phyloP scores from a whole-genome alignment of 805 yeast genomes.

The Metschnikowia amazonensis region DNA sequence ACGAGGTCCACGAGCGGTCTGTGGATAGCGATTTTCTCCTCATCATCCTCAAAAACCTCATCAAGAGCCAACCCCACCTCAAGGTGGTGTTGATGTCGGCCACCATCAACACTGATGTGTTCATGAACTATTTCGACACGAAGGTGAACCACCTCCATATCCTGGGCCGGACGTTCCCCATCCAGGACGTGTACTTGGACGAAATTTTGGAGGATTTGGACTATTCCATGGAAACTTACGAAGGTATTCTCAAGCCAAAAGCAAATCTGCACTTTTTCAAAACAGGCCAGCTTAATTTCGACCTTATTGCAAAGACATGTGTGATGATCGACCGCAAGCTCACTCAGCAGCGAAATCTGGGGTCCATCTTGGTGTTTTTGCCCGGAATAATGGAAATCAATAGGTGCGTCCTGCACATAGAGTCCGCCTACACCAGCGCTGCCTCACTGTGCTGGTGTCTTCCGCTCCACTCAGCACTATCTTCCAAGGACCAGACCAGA shows the following conservation, averaged over 20 bases:
- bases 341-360: conserved; percentile 39
- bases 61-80: conserved; percentile 48
- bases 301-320: conserved; percentile 59
- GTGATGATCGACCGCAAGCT: conserved; percentile 50
- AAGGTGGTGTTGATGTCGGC: conserved; percentile 89
- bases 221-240: conserved; percentile 45
- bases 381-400: conserved; percentile 91
- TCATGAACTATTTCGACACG: conserved; percentile 59
- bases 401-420: conserved; percentile 49
- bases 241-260: conserved; percentile 46
- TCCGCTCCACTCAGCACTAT: conserved; percentile 86
- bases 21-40: conserved; percentile 84
- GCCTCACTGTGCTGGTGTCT: conserved; percentile 38
- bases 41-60: conserved; percentile 65
- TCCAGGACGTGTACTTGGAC: conserved; percentile 70
- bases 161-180: conserved; percentile 92
- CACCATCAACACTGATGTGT: conserved; percentile 71
- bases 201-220: conserved; percentile 55
- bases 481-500: conserved; percentile 74
- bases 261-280: conserved; percentile 65
- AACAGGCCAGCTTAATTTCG: conserved; percentile 69
- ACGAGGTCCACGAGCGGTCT: conserved; percentile 96
- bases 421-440: conserved; percentile 12
- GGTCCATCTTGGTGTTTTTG: conserved; percentile 79
- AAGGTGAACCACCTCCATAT: conserved; percentile 67